A percentile compares a stretch with the other conserved stretches of the same genome.
Evolutionary conservation across 495 filamentous ascomycete genomes (phyloP).

Genomic region (Trichoderma erinaceum): DNA sequence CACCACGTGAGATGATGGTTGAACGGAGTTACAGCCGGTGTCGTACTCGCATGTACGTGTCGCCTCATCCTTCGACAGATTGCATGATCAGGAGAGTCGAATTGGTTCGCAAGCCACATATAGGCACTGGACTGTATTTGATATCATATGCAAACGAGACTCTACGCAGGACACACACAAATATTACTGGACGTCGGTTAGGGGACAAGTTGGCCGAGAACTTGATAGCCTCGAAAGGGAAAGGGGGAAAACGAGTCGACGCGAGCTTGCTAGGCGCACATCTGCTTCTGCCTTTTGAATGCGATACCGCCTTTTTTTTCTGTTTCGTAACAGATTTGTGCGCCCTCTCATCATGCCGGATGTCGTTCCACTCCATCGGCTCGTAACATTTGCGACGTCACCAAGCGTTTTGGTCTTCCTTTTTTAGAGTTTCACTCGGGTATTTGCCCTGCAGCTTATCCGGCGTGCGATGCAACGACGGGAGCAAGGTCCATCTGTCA

Average conservation of each 20-base stretch:
- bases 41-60: background rate
- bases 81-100: background rate
- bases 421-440: background rate
- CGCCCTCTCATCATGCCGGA: background rate
- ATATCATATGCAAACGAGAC: background rate
- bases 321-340: conserved; percentile 6
- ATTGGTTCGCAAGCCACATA: background rate
- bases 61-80: background rate
- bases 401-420: background rate
- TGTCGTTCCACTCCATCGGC: background rate
- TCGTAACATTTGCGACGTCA: background rate
- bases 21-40: background rate
- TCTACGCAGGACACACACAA: background rate
- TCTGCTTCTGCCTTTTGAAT: background rate
- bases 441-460: conserved; percentile 5
- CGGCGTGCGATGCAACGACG: background rate
- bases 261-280: background rate
- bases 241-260: background rate
- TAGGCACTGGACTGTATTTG: background rate
- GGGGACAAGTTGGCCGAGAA: background rate
- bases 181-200: background rate
- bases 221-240: background rate
- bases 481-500: background rate
- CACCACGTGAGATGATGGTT: background rate
- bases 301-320: background rate